Conservation (phyloP, 495 filamentous ascomycete species). For the Podospora tetraspora region DNA sequence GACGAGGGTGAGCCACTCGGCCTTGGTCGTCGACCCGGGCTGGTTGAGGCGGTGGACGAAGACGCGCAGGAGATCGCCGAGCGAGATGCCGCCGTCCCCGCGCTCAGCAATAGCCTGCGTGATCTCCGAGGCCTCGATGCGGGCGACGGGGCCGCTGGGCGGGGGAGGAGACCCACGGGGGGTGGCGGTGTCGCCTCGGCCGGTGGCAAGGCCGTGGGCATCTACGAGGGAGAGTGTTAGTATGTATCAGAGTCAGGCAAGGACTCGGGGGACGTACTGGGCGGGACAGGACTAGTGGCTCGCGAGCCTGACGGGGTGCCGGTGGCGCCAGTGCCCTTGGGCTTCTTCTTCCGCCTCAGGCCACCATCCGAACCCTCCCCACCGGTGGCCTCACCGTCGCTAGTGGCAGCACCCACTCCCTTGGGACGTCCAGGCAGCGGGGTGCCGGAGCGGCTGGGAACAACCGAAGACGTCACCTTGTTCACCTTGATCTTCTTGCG, state of each 20-base stretch:
- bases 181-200: conserved; percentile 34
- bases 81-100: conserved; percentile 35
- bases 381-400: conserved; percentile 72
- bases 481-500: conserved; percentile 85
- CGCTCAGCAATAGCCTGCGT: conserved; percentile 47
- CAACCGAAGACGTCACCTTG: conserved; percentile 42
- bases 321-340: conserved; percentile 43
- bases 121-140: conserved; percentile 57
- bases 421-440: conserved; percentile 54
- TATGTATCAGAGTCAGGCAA: not conserved
- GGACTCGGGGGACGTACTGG: conserved; percentile 19
- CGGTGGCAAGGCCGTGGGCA: conserved; percentile 27
- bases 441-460: conserved; percentile 44
- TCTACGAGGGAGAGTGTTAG: conserved; percentile 3
- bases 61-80: conserved; percentile 53
- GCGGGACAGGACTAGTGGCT: conserved; percentile 44
- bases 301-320: conserved; percentile 51
- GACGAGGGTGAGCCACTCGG: conserved; percentile 49
- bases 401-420: conserved; percentile 58
- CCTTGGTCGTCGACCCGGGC: conserved; percentile 35
- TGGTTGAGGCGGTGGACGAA: conserved; percentile 59
- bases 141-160: conserved; percentile 19
- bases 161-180: conserved; percentile 22
- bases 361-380: conserved; percentile 71
- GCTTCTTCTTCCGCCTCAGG: conserved; percentile 56